A percentile compares a stretch with the other conserved stretches of the same genome.
phyloP scores from a whole-genome alignment of 805 yeast species.

The Starmerella lactis-condensi region DNA sequence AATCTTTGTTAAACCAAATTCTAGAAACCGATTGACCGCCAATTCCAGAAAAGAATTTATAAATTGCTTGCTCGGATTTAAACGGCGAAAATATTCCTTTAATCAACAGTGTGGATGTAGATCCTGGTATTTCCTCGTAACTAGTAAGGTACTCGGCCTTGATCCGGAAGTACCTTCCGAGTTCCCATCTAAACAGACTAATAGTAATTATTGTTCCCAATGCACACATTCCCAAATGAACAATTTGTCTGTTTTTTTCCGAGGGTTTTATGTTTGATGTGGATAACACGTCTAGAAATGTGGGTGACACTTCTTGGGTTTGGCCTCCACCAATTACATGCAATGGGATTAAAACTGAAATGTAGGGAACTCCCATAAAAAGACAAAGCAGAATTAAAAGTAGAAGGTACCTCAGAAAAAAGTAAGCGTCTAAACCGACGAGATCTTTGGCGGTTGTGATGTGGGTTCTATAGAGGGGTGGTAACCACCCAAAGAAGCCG shows the following conservation, averaged over 20 bases:
- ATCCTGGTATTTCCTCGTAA: conserved; percentile 10
- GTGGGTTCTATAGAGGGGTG: conserved; percentile 26
- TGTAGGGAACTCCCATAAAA: conserved; percentile 34
- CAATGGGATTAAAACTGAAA: conserved; percentile 46
- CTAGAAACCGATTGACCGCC: conserved; percentile 34
- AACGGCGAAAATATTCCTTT: conserved; percentile 42
- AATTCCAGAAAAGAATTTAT: conserved; percentile 31
- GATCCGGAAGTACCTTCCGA: conserved; percentile 32
- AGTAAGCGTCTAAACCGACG: conserved; percentile 58
- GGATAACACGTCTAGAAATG: conserved; percentile 41
- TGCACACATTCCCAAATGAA: conserved; percentile 45
- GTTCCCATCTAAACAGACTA: conserved; percentile 36
- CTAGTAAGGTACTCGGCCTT: conserved; percentile 28
- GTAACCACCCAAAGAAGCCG: conserved; percentile 41
- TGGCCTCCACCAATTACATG: conserved; percentile 30
- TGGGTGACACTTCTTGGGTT: conserved; percentile 14
- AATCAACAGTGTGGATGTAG: conserved; percentile 39
- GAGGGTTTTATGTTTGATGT: conserved; percentile 46
- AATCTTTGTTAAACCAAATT: conserved; percentile 42
- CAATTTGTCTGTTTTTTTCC: conserved; percentile 33
- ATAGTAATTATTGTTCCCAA: conserved; percentile 41
- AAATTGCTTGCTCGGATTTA: conserved; percentile 33
- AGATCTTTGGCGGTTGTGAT: conserved; percentile 28
- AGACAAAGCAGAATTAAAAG: conserved; percentile 35
- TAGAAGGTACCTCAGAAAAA: conserved; percentile 44